Percentiles rank a stretch among this genome's conserved stretches.
Conservation (phyloP, 129 eudicot genomes). For the Silybum marianum region DNA sequence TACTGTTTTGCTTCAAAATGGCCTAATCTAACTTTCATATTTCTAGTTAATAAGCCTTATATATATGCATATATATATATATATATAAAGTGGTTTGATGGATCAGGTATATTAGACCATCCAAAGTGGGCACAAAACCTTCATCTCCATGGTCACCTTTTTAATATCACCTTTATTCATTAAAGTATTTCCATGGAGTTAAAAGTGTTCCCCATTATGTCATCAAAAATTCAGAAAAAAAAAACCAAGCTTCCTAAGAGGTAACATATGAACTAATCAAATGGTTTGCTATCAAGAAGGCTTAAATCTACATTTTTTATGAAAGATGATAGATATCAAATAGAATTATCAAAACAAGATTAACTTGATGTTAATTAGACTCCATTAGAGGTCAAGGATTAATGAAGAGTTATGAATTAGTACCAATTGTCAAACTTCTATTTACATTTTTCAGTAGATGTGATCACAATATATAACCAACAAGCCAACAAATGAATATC, state of each 20-base stretch:
- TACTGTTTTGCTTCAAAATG: not conserved
- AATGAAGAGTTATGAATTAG: not conserved
- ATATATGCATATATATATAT: not conserved
- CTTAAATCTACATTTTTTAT: not conserved
- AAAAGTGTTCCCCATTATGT: not conserved
- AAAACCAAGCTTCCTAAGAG: not conserved
- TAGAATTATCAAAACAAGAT: not conserved
- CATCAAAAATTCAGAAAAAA: not conserved
- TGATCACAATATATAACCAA: conserved; percentile 4
- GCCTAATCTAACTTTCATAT: not conserved
- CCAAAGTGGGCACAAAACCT: not conserved
- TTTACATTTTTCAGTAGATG: conserved; percentile 14
- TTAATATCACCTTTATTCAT: not conserved
- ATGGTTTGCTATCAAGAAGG: not conserved
- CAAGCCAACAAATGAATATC: not conserved
- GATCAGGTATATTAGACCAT: not conserved
- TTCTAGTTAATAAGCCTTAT: not conserved
- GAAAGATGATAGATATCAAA: conserved; percentile 7
- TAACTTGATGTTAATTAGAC: not conserved
- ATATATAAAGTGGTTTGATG: not conserved
- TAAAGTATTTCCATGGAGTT: not conserved
- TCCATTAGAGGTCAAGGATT: not conserved
- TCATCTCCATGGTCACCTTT: conserved; percentile 9
- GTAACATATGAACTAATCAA: not conserved
- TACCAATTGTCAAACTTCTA: conserved; percentile 3